These are phyloP conservation scores for Plicaturopsis crispa DNA, from an alignment of 768 basidiomycete species.

Conservation along the genomic window DNA sequence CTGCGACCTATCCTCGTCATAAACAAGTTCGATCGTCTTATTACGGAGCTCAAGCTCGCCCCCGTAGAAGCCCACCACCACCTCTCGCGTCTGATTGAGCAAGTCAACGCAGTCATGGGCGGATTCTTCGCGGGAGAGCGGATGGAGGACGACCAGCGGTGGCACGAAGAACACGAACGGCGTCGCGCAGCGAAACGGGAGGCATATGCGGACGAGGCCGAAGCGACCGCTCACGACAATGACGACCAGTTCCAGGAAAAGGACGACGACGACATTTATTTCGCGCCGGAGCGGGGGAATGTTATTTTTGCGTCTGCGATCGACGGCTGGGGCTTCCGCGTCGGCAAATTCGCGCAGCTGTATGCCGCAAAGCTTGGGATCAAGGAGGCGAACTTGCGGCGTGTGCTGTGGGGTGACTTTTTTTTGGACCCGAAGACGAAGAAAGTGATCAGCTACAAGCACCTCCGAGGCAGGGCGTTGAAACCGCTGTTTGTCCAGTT, in stretches of 20 bases:
- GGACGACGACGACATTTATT: conserved; percentile 97
- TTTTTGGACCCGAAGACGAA: conserved; percentile 96
- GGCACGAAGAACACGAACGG: conserved; percentile 88
- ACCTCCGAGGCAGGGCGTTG: conserved; percentile 76
- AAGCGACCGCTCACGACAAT: conserved; percentile 47
- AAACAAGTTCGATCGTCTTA: conserved; percentile 92
- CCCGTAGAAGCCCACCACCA: conserved; percentile 94
- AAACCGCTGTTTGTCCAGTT: conserved; percentile 98
- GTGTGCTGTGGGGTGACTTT: conserved; percentile 95
- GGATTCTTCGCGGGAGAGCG: conserved; percentile 90
- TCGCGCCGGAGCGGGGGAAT: conserved; percentile 91
- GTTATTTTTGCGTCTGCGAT: conserved; percentile 95
- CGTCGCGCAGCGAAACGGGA: conserved; percentile 75
- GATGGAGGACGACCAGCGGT: conserved; percentile 93
- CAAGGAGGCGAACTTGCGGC: conserved; percentile 77
- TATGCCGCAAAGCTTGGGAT: conserved; percentile 89
- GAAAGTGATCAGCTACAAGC: conserved; percentile 84
- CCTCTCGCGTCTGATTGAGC: conserved; percentile 87
- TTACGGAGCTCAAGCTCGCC: conserved; percentile 87
- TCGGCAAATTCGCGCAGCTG: conserved; percentile 88
- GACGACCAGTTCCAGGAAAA: conserved; percentile 88
- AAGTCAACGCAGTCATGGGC: conserved; percentile 98
- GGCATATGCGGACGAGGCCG: conserved; percentile 55
- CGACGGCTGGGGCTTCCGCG: conserved; percentile 96
- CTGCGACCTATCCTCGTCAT: conserved; percentile 90